Evolutionary conservation across 441 rosid genomes (phyloP).

Genomic region (Corymbia calophylla): DNA sequence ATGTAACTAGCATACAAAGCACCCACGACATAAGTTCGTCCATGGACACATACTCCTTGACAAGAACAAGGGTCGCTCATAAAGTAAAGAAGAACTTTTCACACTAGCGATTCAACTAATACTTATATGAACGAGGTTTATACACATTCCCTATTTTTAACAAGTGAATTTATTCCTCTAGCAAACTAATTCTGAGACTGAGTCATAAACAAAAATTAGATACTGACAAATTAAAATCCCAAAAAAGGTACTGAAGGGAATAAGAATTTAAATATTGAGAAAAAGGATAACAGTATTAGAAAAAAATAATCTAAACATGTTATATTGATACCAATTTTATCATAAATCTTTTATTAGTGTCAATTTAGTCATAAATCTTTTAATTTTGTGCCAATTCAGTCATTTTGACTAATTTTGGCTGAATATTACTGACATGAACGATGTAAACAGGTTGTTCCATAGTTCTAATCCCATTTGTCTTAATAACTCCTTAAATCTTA

Average conservation of each 20-base stretch:
- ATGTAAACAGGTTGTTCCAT: no score
- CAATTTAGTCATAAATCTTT: no score
- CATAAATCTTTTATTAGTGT: no score
- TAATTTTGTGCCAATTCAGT: no score
- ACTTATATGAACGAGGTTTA: not conserved
- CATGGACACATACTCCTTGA: not conserved
- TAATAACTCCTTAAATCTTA: no score
- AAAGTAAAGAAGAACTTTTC: not conserved
- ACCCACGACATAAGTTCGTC: not conserved
- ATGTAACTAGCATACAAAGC: not conserved
- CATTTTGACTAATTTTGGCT: no score
- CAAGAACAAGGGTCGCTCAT: not conserved
- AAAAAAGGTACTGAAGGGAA: not conserved
- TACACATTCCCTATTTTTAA: not conserved
- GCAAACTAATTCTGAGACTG: not conserved
- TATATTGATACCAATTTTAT: no score
- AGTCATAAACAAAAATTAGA: not conserved
- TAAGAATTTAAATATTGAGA: not conserved
- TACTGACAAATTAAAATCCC: not conserved
- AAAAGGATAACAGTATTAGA: not conserved
- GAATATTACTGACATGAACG: no score
- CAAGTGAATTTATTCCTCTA: not conserved
- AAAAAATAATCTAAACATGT: no score
- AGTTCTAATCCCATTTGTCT: no score
- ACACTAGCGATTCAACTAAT: not conserved